Evolutionary conservation across 768 basidiomycete genomes (phyloP).

Genomic region (Mycena rosella): DNA sequence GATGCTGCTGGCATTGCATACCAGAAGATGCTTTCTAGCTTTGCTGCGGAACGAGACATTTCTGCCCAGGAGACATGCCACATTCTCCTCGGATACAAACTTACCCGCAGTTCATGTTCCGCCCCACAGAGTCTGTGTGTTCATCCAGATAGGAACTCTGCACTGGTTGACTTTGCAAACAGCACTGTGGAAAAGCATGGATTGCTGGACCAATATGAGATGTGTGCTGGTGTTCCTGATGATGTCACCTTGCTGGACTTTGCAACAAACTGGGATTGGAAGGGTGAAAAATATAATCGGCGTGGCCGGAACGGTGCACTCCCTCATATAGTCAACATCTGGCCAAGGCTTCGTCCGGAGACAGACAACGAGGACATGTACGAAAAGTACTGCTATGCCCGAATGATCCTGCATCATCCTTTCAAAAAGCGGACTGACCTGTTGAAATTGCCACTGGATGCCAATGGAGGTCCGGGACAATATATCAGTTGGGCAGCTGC

Average conservation of each 20-base stretch:
- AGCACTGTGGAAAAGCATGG: background rate
- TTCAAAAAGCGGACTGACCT: background rate
- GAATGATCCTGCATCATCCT: slow-evolving; percentile 35
- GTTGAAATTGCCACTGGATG: no score
- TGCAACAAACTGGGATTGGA: slow-evolving; percentile 24
- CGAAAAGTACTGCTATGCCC: slow-evolving; percentile 37
- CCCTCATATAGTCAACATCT: slow-evolving; percentile 26
- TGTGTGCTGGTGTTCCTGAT: background rate
- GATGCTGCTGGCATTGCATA: slow-evolving; percentile 26
- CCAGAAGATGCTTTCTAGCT: slow-evolving; percentile 32
- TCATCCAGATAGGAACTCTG: slow-evolving; percentile 1
- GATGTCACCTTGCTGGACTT: background rate
- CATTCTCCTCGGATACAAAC: slow-evolving; percentile 24
- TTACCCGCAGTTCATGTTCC: slow-evolving; percentile 7
- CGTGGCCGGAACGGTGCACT: slow-evolving; percentile 13
- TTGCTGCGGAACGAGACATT: slow-evolving; percentile 25
- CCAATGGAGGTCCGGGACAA: background rate
- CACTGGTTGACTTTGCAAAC: slow-evolving; percentile 4
- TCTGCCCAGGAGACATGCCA: slow-evolving; percentile 35
- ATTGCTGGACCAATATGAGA: slow-evolving; percentile 1
- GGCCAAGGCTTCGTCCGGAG: slow-evolving; percentile 25
- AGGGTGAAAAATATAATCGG: background rate
- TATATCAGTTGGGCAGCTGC: slow-evolving; percentile 29
- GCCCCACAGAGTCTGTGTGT: slow-evolving; percentile 20
- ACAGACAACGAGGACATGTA: slow-evolving; percentile 21